Percentiles rank a stretch among this genome's conserved stretches.
These are phyloP conservation scores for Suillus americanus DNA, from an alignment of 768 basidiomycete species.

Conservation along the genomic window DNA sequence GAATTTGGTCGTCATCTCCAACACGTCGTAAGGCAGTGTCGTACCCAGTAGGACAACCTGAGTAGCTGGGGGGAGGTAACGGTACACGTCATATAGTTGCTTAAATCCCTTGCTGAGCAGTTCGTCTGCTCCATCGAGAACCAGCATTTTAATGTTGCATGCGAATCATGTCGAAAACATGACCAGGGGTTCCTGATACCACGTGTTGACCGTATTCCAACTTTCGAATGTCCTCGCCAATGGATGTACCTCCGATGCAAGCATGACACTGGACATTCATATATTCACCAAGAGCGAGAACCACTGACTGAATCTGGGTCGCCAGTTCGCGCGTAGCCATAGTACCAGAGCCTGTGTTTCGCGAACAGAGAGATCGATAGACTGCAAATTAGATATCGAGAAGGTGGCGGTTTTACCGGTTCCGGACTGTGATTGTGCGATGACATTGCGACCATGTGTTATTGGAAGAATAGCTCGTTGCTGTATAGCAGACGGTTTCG, in stretches of 20 bases:
- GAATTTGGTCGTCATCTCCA: slow-evolving; percentile 99
- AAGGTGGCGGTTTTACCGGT: slow-evolving; percentile 99
- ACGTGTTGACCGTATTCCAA: slow-evolving; percentile 97
- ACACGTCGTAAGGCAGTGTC: slow-evolving; percentile 92
- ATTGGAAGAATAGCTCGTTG: slow-evolving; percentile 97
- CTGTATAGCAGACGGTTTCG: slow-evolving; percentile 98
- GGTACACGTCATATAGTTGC: slow-evolving; percentile 98
- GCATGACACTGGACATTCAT: slow-evolving; percentile 99
- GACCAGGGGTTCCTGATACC: slow-evolving; percentile 95
- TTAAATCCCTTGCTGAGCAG: slow-evolving; percentile 98
- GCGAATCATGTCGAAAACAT: slow-evolving; percentile 99
- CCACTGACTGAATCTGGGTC: slow-evolving; percentile 97
- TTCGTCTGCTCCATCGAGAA: slow-evolving; percentile 95
- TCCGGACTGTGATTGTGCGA: slow-evolving; percentile 98
- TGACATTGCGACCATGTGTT: slow-evolving; percentile 93
- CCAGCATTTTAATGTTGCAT: slow-evolving; percentile 96
- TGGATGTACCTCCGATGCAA: slow-evolving; percentile 95
- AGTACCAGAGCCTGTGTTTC: slow-evolving; percentile 96
- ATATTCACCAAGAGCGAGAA: slow-evolving; percentile 95
- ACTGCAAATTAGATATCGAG: slow-evolving; percentile 96
- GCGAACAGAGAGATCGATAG: slow-evolving; percentile 91
- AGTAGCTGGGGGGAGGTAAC: slow-evolving; percentile 94
- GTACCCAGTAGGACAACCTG: slow-evolving; percentile 97
- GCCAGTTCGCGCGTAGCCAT: slow-evolving; percentile 97
- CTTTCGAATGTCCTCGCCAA: slow-evolving; percentile 98